These are phyloP conservation scores for Phytophthora palmivora DNA, from an alignment of 352 stramenopile species.

Conservation along the genomic window DNA sequence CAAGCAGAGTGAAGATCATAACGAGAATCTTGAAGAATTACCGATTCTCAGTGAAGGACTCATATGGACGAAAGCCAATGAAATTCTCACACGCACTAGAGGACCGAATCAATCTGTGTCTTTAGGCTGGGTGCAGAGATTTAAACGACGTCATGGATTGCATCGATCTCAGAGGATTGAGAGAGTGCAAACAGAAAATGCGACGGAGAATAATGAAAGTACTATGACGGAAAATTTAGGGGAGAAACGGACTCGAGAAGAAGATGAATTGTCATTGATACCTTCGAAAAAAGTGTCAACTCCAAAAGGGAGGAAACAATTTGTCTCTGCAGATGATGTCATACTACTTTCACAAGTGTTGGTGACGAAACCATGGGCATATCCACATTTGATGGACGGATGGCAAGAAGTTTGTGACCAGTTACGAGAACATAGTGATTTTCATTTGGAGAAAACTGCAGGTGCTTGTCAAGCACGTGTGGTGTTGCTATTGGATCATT, in stretches of 20 bases:
- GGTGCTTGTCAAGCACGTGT: conserved; percentile 44
- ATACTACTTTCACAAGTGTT: conserved; percentile 42
- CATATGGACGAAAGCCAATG: conserved; percentile 47
- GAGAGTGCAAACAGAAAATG: not conserved
- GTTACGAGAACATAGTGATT: conserved; percentile 22
- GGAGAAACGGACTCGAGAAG: conserved; percentile 5
- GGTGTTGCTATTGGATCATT: conserved; percentile 38
- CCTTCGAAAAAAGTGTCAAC: not conserved
- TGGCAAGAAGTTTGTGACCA: conserved; percentile 40
- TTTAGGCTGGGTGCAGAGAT: conserved; percentile 44
- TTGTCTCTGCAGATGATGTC: conserved; percentile 46
- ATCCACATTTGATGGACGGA: conserved; percentile 38
- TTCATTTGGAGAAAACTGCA: conserved; percentile 42
- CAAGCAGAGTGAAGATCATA: conserved; percentile 7
- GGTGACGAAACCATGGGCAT: conserved; percentile 38
- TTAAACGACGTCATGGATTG: conserved; percentile 47
- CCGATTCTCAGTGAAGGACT: conserved; percentile 31
- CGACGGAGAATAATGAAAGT: conserved; percentile 2
- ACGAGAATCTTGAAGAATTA: conserved; percentile 6
- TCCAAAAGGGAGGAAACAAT: conserved; percentile 34
- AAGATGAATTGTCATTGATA: conserved; percentile 19
- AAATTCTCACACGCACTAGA: conserved; percentile 34
- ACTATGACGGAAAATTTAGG: not conserved
- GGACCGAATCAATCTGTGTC: conserved; percentile 34
- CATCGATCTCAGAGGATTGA: conserved; percentile 33